Conservation (phyloP, 352 stramenopile genomes). For the Pythium volutum region DNA sequence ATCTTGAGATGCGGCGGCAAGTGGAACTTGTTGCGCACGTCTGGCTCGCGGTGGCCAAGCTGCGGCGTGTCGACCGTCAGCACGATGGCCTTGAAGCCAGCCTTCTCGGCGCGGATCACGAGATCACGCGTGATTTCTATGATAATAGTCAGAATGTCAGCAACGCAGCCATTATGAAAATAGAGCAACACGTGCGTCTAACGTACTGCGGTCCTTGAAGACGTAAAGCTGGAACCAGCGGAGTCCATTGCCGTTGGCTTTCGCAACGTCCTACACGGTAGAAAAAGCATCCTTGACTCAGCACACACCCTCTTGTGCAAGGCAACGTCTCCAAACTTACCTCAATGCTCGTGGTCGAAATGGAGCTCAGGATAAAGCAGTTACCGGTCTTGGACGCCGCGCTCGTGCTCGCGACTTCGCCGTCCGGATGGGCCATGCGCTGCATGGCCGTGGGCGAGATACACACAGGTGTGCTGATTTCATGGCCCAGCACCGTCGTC, state of each 20-base stretch:
- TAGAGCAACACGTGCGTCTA: neutral
- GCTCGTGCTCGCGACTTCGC: conserved; percentile 84
- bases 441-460: conserved; percentile 91
- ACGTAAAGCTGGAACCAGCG: conserved; percentile 97
- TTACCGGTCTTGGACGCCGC: conserved; percentile 84
- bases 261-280: conserved; percentile 17
- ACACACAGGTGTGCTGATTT: conserved; percentile 92
- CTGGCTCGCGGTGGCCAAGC: conserved; percentile 93
- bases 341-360: conserved; percentile 90
- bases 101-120: conserved; percentile 86
- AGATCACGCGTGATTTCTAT: conserved; percentile 93
- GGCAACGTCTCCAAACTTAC: too few species aligned
- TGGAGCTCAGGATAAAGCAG: conserved; percentile 91
- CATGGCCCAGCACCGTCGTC: conserved; percentile 90
- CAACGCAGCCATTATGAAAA: neutral
- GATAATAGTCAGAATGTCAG: neutral
- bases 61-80: conserved; percentile 96
- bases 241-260: conserved; percentile 59
- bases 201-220: conserved; percentile 86
- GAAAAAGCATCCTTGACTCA: neutral
- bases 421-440: conserved; percentile 94
- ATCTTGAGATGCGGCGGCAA: conserved; percentile 61
- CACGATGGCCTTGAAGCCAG: conserved; percentile 94
- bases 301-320: neutral
- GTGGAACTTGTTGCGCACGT: conserved; percentile 93